These are phyloP conservation scores for Globisporangium recalcitrans DNA, from an alignment of 352 stramenopile species.

Conservation along the genomic window DNA sequence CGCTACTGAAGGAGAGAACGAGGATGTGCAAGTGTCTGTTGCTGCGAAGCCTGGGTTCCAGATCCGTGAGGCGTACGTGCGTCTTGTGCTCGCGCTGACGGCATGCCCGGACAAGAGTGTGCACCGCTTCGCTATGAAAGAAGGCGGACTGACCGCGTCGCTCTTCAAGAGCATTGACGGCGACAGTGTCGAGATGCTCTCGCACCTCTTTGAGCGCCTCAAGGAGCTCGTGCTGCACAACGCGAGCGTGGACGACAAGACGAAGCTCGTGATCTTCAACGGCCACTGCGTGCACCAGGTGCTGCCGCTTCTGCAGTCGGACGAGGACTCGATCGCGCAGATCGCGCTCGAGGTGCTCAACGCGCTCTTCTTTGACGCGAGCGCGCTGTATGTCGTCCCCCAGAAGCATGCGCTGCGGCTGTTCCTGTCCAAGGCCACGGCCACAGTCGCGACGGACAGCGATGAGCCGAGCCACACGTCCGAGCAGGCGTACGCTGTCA, in stretches of 20 bases:
- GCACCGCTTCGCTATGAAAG: constrained; percentile 73
- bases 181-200: constrained; percentile 55
- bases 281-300: constrained; percentile 58
- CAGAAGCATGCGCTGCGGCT: constrained; percentile 34
- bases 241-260: constrained; percentile 42
- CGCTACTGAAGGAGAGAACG: constrained; percentile 3
- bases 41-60: constrained; percentile 40
- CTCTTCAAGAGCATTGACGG: constrained; percentile 78
- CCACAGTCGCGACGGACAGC: background rate
- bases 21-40: background rate
- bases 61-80: constrained; percentile 60
- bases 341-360: constrained; percentile 36
- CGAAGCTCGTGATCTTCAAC: constrained; percentile 62
- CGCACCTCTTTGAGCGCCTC: constrained; percentile 37
- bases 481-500: constrained; percentile 41
- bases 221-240: constrained; percentile 51
- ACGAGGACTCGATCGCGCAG: constrained; percentile 36
- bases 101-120: constrained; percentile 70
- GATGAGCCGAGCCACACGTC: constrained; percentile 27
- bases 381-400: constrained; percentile 50
- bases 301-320: constrained; percentile 56
- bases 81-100: constrained; percentile 54
- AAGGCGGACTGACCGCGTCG: constrained; percentile 51
- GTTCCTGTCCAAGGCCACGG: constrained; percentile 40
- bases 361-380: constrained; percentile 54